These are phyloP conservation scores for Stachybotrys chartarum DNA, from an alignment of 2,329 filamentous ascomycete species.

Conservation along the genomic window DNA sequence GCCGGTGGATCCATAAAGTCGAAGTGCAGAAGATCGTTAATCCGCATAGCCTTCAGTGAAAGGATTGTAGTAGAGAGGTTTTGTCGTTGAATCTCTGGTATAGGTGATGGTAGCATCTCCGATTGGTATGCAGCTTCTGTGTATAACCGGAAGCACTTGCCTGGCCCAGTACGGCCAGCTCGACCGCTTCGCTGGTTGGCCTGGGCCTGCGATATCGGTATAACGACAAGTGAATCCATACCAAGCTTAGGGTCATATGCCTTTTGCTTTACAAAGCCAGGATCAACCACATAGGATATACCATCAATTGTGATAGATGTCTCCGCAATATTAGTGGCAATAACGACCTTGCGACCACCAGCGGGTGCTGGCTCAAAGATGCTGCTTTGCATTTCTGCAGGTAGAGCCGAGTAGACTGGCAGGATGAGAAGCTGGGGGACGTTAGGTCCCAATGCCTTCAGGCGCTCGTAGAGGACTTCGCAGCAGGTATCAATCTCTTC, in stretches of 20 bases:
- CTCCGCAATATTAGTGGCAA: conserved; percentile 97
- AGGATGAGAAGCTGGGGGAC: conserved; percentile 90
- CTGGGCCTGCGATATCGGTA: conserved; percentile 92
- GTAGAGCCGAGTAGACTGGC: conserved; percentile 92
- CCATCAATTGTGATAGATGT: conserved; percentile 97
- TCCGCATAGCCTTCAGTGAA: conserved; percentile 98
- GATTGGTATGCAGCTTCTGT: conserved; percentile 93
- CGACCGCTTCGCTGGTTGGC: conserved; percentile 90
- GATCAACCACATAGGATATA: conserved; percentile 95
- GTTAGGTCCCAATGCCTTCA: conserved; percentile 87
- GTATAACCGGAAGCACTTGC: conserved; percentile 92
- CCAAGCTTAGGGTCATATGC: conserved; percentile 95
- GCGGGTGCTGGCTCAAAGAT: conserved; percentile 92
- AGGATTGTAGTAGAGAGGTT: conserved; percentile 90
- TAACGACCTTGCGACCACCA: conserved; percentile 86
- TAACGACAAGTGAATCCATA: conserved; percentile 95
- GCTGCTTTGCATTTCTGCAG: conserved; percentile 84
- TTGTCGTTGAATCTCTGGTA: conserved; percentile 93
- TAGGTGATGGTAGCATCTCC: conserved; percentile 93
- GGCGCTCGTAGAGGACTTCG: conserved; percentile 87
- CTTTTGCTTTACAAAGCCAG: conserved; percentile 96
- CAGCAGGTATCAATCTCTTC: conserved; percentile 96
- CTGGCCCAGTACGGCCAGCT: conserved; percentile 88
- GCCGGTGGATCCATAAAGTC: conserved; percentile 99
- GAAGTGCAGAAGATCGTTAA: conserved; percentile 94